phyloP scores from a whole-genome alignment of 2,329 filamentous ascomycete species.

The Ceratocystis colombiana region DNA sequence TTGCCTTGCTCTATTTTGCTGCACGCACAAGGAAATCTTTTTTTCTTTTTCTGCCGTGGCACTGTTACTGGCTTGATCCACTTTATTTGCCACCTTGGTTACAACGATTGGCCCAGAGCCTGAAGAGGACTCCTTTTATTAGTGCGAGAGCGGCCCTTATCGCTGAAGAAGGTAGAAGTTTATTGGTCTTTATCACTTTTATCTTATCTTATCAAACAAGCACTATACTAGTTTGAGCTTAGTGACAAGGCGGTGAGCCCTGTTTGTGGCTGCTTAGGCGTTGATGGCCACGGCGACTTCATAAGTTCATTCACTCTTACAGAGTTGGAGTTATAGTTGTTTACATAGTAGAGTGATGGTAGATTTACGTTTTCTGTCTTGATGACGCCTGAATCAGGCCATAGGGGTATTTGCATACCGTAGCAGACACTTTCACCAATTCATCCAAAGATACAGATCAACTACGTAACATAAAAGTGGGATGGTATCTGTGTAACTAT shows the following conservation, averaged over 20 bases:
- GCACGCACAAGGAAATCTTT: conserved; percentile 37
- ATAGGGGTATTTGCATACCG: no score
- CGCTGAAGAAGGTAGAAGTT: neutral
- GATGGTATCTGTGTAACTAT: neutral
- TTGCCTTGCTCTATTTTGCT: conserved; percentile 1
- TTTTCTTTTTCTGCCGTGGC: neutral
- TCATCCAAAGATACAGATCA: no score
- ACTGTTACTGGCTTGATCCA: neutral
- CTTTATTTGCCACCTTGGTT: neutral
- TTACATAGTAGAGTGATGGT: neutral
- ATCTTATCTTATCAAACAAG: conserved; percentile 15
- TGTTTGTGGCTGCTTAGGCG: conserved; percentile 12
- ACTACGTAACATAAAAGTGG: neutral
- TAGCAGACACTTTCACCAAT: no score
- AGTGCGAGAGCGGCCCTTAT: conserved; percentile 10
- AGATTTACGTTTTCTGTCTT: neutral
- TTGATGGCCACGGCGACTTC: neutral
- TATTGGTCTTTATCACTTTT: conserved; percentile 11
- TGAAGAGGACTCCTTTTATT: neutral
- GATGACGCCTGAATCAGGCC: neutral
- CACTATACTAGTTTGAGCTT: conserved; percentile 1
- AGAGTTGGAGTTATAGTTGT: neutral
- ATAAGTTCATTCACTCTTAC: neutral
- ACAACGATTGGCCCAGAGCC: conserved; percentile 3
- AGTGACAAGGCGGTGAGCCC: conserved; percentile 10